A percentile compares a stretch with the other conserved stretches of the same genome.
phyloP scores from a whole-genome alignment of 75 land plant species.

The Larix kaempferi region DNA sequence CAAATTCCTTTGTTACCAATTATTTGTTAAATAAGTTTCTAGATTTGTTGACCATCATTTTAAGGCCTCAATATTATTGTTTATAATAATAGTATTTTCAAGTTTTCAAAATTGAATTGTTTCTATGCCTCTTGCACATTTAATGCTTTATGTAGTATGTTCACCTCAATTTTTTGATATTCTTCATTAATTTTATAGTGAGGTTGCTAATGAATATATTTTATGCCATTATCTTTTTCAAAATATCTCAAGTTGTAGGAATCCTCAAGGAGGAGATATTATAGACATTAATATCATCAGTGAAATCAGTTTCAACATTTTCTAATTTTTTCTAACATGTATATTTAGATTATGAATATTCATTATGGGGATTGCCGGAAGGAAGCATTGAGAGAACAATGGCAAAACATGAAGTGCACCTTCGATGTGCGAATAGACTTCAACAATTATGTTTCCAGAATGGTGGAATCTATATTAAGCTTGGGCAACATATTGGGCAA shows the following conservation, averaged over 20 bases:
- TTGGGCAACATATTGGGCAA: slow-evolving; percentile 96
- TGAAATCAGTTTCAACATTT: neutral
- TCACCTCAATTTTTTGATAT: neutral
- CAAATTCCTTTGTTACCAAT: neutral
- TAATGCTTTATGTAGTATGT: neutral
- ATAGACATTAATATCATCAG: no score
- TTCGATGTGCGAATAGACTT: slow-evolving; percentile 73
- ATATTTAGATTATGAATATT: slow-evolving; percentile 83
- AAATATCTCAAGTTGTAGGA: neutral
- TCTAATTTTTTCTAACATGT: neutral
- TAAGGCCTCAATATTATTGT: no score
- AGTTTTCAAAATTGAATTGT: neutral
- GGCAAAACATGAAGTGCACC: slow-evolving; percentile 77
- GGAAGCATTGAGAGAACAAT: slow-evolving; percentile 54
- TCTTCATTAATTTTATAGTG: neutral
- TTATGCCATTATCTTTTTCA: neutral
- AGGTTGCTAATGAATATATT: slow-evolving; percentile 3
- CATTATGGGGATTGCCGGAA: slow-evolving; percentile 73
- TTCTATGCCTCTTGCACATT: neutral
- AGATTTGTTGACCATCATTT: no score
- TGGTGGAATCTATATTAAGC: slow-evolving; percentile 98
- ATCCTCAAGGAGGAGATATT: neutral
- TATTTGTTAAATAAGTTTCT: neutral
- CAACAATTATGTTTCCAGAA: slow-evolving; percentile 86
- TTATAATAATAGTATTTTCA: neutral